These are phyloP conservation scores for Leptomonas pyrrhocoris DNA, from an alignment of 208 protist species.

Conservation along the genomic window DNA sequence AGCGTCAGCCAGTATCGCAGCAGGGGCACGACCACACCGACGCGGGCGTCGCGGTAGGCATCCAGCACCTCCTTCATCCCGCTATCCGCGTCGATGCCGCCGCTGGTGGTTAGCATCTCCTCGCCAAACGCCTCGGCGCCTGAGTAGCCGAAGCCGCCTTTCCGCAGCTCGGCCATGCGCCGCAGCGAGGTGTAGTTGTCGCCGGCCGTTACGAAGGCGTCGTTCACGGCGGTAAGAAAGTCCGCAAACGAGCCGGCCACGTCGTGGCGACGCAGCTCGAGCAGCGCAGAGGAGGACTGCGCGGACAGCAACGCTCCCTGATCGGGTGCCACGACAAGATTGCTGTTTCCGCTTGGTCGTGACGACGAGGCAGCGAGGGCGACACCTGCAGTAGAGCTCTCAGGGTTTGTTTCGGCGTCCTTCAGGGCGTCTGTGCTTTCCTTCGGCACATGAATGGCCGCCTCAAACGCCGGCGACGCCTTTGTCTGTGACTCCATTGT, in stretches of 20 bases:
- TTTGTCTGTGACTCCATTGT: slow-evolving; percentile 29
- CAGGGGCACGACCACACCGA: slow-evolving; percentile 67
- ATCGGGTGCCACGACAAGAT: no score
- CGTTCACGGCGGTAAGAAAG: slow-evolving; percentile 55
- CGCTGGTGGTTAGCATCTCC: slow-evolving; percentile 30
- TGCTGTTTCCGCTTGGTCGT: no score
- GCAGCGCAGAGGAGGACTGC: neutral
- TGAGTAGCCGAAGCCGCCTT: slow-evolving; percentile 40
- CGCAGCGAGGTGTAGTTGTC: slow-evolving; percentile 55
- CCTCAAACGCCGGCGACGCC: slow-evolving; percentile 30
- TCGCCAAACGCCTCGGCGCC: slow-evolving; percentile 47
- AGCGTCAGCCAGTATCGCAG: slow-evolving; percentile 66
- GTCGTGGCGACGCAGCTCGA: slow-evolving; percentile 28
- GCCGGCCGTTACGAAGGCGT: slow-evolving; percentile 48
- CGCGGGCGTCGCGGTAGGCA: slow-evolving; percentile 67
- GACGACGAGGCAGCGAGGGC: neutral
- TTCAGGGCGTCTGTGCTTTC: neutral
- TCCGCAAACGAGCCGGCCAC: slow-evolving; percentile 33
- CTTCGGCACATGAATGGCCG: slow-evolving; percentile 17
- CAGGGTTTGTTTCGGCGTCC: neutral
- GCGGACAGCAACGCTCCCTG: no score
- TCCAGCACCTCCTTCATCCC: slow-evolving; percentile 60
- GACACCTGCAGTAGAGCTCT: neutral
- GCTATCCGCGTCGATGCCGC: slow-evolving; percentile 36
- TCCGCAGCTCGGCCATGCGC: slow-evolving; percentile 74